Conservation (phyloP, 257 asterid species). For the Solanum bulbocastanum region DNA sequence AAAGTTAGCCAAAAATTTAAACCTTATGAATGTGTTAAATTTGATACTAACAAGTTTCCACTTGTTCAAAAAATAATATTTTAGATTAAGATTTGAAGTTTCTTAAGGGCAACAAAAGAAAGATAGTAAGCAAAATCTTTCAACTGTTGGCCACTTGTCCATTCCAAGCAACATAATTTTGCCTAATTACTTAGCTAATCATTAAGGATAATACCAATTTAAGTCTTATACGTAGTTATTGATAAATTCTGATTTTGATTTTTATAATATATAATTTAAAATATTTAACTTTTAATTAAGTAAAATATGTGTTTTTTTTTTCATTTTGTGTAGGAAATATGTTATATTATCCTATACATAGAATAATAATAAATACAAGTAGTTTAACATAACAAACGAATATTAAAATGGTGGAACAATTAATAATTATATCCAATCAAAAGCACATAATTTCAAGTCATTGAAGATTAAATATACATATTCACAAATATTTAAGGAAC, state of each 20-base stretch:
- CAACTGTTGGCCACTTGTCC: background rate
- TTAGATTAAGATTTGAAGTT: background rate
- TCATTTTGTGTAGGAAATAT: background rate
- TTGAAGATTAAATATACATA: background rate
- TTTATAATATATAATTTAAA: background rate
- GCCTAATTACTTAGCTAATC: background rate
- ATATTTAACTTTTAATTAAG: background rate
- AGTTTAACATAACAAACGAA: too few species aligned
- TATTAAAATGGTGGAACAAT: too few species aligned
- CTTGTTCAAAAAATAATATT: background rate
- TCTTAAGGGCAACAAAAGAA: background rate
- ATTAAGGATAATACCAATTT: background rate
- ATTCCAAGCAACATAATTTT: background rate
- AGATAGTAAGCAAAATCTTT: background rate
- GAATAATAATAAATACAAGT: too few species aligned
- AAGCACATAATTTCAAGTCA: background rate
- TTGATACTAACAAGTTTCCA: background rate
- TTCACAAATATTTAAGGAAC: background rate
- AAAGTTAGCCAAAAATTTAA: background rate
- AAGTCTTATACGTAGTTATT: background rate
- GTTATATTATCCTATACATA: background rate
- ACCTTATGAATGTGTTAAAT: background rate
- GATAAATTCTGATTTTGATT: background rate
- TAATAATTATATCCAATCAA: too few species aligned
- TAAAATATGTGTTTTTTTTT: background rate